These are phyloP conservation scores for Ceratorhiza oryzae-sativae DNA, from an alignment of 1,284 basidiomycete genomes.

Conservation along the genomic window DNA sequence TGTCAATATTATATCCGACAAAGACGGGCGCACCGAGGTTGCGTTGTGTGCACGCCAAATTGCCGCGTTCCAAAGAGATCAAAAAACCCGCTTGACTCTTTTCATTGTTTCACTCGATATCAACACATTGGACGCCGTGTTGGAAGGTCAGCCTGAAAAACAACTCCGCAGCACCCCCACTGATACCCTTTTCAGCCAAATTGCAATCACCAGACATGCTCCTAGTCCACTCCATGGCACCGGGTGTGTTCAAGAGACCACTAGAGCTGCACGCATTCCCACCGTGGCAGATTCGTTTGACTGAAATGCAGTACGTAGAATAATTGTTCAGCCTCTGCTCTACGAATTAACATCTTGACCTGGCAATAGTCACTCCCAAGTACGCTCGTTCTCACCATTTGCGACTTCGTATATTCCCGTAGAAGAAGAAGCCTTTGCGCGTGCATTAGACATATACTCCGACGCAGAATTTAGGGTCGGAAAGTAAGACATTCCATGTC, in stretches of 20 bases:
- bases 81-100: constrained; percentile 26
- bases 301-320: constrained; percentile 37
- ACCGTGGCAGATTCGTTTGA: constrained; percentile 35
- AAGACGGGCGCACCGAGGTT: constrained; percentile 37
- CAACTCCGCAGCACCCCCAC: neutral
- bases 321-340: neutral
- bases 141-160: constrained; percentile 14
- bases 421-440: constrained; percentile 33
- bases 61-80: constrained; percentile 30
- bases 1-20: constrained; percentile 37
- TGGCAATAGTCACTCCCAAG: constrained; percentile 30
- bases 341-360: neutral
- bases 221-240: constrained; percentile 32
- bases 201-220: constrained; percentile 38
- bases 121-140: constrained; percentile 34
- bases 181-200: constrained; percentile 23
- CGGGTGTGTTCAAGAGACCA: constrained; percentile 33
- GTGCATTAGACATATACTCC: constrained; percentile 35
- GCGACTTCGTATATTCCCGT: constrained; percentile 23
- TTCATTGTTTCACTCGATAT: constrained; percentile 32
- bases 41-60: constrained; percentile 37
- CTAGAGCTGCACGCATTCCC: constrained; percentile 37
- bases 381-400: constrained; percentile 32
- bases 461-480: constrained; percentile 35
- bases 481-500: constrained; percentile 5